These are phyloP conservation scores for Spathaspora sp. DNA, from an alignment of 1,139 yeast genomes.

Conservation along the genomic window DNA sequence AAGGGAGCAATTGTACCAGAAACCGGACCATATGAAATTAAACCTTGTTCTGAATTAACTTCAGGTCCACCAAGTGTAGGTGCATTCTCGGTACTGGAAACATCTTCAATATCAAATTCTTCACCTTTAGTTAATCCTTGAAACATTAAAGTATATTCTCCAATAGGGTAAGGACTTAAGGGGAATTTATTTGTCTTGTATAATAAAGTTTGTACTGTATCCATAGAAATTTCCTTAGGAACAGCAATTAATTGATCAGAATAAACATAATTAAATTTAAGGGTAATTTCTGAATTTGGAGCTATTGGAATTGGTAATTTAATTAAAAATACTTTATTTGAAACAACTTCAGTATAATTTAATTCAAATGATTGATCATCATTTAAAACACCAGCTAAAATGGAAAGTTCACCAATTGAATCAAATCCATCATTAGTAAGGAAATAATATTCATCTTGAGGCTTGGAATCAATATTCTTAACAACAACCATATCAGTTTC, in stretches of 20 bases:
- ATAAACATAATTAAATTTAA: slow-evolving; percentile 56
- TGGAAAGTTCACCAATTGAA: slow-evolving; percentile 47
- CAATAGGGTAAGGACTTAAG: slow-evolving; percentile 62
- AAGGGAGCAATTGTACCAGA: slow-evolving; percentile 42
- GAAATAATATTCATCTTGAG: slow-evolving; percentile 59
- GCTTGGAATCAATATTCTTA: slow-evolving; percentile 56
- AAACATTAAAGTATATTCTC: slow-evolving; percentile 48
- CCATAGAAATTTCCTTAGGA: slow-evolving; percentile 63
- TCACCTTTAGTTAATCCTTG: slow-evolving; percentile 49
- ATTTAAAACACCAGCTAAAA: slow-evolving; percentile 38
- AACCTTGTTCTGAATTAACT: slow-evolving; percentile 29
- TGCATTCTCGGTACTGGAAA: slow-evolving; percentile 12
- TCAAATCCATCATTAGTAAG: slow-evolving; percentile 47
- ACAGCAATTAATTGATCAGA: slow-evolving; percentile 53
- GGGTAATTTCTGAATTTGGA: slow-evolving; percentile 52
- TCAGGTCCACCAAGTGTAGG: slow-evolving; percentile 19
- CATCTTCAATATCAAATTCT: slow-evolving; percentile 21
- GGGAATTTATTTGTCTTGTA: slow-evolving; percentile 57
- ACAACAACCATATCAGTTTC: slow-evolving; percentile 59
- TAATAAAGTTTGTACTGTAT: slow-evolving; percentile 61
- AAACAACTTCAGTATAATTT: slow-evolving; percentile 30
- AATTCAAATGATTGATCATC: slow-evolving; percentile 20
- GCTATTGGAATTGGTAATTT: slow-evolving; percentile 65
- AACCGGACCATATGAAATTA: slow-evolving; percentile 61
- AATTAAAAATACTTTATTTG: slow-evolving; percentile 39